Base-by-base conservation (phyloP, 345 rosid genomes). In the Psidium friedrichsthalianum region DNA sequence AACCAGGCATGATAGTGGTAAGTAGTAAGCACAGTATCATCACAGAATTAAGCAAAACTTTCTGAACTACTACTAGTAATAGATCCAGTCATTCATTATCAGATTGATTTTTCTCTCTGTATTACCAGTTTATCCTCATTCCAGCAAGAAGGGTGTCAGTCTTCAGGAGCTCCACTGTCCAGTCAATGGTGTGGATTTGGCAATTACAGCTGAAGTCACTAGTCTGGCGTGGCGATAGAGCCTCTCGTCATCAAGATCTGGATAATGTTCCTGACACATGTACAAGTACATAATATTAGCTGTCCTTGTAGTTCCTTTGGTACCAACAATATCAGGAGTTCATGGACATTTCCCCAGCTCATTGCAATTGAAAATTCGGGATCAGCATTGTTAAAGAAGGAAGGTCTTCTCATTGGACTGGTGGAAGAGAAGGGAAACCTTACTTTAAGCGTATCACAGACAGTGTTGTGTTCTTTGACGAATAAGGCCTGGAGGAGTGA, bases 121-220 rank as follows among this genome's bases (percentile, higher is more conserved):
- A 61, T 87, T 89, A 94, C 98, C 96, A 94, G 82, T 92, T 94
- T 86, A 93, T 88, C 86, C 95, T 92, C 96, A 95, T 95, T 40
- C 92, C 95, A 11, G 94, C 93, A 64, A 90, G 85, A 58, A 95
- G 95, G 83, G 95, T 93, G 59, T 93, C 93, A 4, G 96, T 95
- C 87, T 90, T 95, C 51, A 93, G 87, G 56, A 95, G 96, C 83
- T 95, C 94, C 40, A 94, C 90, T 3, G 96, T 95, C 98, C 97
- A 94, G 84, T 95, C 98, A 49, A 95, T 95, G 42, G 97, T 95
- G 90, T 95, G 98, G 86, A 95, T 88, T 95, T 95, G n/a, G 96
- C 98, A 81, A 95, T 93, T 49, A 93, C 93, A 18, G 98, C 96
- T 6, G 96, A 91, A 82, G 96, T 94, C 86, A 95, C 97, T 57